Evolutionary conservation across 2,329 filamentous ascomycete species (phyloP).

Genomic region (Fusarium annulatum): DNA sequence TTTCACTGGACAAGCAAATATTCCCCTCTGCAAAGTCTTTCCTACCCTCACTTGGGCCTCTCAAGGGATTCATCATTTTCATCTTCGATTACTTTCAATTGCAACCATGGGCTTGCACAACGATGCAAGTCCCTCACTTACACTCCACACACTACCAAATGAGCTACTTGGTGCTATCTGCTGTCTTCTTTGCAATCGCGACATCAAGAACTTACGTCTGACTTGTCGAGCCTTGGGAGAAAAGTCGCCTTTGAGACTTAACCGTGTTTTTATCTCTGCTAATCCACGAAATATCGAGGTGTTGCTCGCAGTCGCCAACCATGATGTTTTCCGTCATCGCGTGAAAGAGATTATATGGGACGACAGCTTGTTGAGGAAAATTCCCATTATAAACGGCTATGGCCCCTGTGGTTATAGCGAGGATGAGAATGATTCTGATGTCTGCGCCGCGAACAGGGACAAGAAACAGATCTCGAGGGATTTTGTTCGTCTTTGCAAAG

Average conservation of each 20-base stretch:
- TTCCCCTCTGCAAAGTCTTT: no score
- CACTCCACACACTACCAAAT: background rate
- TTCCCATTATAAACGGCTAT: background rate
- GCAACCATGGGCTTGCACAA: background rate
- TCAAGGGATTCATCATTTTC: background rate
- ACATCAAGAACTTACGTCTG: background rate
- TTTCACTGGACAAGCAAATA: no score
- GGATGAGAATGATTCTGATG: background rate
- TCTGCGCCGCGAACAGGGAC: background rate
- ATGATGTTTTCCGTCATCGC: background rate
- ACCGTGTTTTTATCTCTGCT: conserved; percentile 9
- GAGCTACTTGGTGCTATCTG: background rate
- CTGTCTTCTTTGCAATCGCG: background rate
- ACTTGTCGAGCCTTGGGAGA: background rate
- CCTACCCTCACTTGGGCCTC: no score
- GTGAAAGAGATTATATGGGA: conserved; percentile 16
- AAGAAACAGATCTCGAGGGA: background rate
- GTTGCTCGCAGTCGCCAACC: background rate
- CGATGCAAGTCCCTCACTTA: background rate
- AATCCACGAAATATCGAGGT: background rate
- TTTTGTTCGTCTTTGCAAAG: background rate
- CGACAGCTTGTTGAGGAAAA: background rate
- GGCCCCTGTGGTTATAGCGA: background rate
- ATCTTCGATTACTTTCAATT: background rate
- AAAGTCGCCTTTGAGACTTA: background rate